Evolutionary conservation across 805 yeast genomes (phyloP).

Genomic region (Millerozyma acaciae): DNA sequence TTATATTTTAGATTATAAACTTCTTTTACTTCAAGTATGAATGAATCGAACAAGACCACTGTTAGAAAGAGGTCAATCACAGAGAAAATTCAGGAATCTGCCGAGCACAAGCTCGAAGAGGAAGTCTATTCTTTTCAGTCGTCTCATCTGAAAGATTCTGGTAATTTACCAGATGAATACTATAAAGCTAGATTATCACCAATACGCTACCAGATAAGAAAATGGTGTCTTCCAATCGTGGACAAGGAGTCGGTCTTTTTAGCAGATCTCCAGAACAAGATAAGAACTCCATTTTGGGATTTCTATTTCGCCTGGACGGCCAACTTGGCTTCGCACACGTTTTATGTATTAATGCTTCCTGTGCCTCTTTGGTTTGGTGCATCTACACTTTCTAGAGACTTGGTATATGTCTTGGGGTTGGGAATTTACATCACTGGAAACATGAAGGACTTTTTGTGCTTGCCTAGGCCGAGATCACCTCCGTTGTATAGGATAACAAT

Average conservation of each 20-base stretch:
- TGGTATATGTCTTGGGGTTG: conserved; percentile 56
- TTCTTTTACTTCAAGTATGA: too few relatives aligned
- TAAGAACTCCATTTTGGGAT: conserved; percentile 55
- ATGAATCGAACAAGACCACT: too few relatives aligned
- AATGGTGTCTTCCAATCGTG: conserved; percentile 50
- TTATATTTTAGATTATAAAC: too few relatives aligned
- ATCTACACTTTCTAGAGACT: conserved; percentile 53
- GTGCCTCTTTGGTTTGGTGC: conserved; percentile 79
- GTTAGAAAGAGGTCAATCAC: too few relatives aligned
- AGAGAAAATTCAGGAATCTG: too few relatives aligned
- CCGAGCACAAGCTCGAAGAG: not conserved
- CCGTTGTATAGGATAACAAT: conserved; percentile 87
- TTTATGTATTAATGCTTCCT: conserved; percentile 87
- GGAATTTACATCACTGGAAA: conserved; percentile 72
- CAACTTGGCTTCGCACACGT: conserved; percentile 87
- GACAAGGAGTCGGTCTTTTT: conserved; percentile 62
- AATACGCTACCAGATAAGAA: conserved; percentile 51
- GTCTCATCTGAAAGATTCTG: conserved; percentile 54
- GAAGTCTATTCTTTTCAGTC: conserved; percentile 1
- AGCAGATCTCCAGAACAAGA: conserved; percentile 48
- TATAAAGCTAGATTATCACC: conserved; percentile 59
- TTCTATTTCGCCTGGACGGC: conserved; percentile 84
- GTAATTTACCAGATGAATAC: conserved; percentile 63
- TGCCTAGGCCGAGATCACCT: conserved; percentile 91
- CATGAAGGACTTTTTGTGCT: conserved; percentile 78